Evolutionary conservation across 169 alveolate genomes (phyloP).

Genomic region (Plasmodium cynomolgi): DNA sequence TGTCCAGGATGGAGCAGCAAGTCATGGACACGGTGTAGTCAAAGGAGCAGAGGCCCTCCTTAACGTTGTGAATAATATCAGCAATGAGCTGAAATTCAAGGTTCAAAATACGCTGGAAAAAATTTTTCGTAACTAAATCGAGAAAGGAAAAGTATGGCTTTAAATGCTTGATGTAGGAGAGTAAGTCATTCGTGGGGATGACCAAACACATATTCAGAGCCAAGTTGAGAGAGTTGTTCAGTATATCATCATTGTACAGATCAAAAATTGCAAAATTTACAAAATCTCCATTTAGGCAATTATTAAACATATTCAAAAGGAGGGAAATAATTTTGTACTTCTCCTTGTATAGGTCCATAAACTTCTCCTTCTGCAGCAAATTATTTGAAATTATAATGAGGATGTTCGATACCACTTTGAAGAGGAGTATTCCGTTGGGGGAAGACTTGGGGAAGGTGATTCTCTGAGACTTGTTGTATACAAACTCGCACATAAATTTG

Average conservation of each 20-base stretch:
- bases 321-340: conserved; percentile 93
- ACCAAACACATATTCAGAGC: conserved; percentile 91
- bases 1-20: conserved; percentile 82
- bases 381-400: conserved; percentile 84
- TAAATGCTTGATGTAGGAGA: conserved; percentile 86
- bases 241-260: conserved; percentile 92
- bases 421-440: conserved; percentile 93
- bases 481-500: conserved; percentile 91
- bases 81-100: conserved; percentile 78
- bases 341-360: conserved; percentile 89
- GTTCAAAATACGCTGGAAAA: conserved; percentile 84
- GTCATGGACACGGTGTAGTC: conserved; percentile 81
- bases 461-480: conserved; percentile 90
- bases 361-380: conserved; percentile 83
- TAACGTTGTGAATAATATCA: conserved; percentile 78
- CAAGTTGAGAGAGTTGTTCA: conserved; percentile 90
- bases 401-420: conserved; percentile 90
- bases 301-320: conserved; percentile 89
- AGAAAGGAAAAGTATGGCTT: conserved; percentile 90
- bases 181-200: conserved; percentile 90
- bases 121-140: conserved; percentile 90
- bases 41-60: conserved; percentile 85
- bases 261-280: conserved; percentile 94
- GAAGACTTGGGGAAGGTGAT: conserved; percentile 93
- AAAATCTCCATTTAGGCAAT: conserved; percentile 93